A percentile compares a stretch with the other conserved stretches of the same genome.
Evolutionary conservation across 1,139 yeast species (phyloP).

Genomic region (Magnusiomyces paraingens): DNA sequence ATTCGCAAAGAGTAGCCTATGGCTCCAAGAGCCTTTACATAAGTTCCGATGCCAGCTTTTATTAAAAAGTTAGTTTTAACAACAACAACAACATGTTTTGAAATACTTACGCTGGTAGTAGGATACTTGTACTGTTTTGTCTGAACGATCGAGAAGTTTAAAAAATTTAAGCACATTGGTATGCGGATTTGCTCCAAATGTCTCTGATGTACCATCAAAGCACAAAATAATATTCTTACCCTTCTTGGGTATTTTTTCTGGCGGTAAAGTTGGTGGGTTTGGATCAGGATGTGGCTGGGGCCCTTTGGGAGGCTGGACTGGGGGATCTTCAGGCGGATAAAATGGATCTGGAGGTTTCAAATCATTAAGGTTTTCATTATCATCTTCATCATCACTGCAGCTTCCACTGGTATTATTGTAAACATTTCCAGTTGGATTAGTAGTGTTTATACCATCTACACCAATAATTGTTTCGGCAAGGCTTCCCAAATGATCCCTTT

Average conservation of each 20-base stretch:
- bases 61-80: not conserved
- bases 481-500: no score
- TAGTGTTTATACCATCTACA: no score
- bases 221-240: slow-evolving; percentile 45
- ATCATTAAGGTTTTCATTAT: not conserved
- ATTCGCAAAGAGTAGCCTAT: slow-evolving; percentile 25
- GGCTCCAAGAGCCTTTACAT: slow-evolving; percentile 36
- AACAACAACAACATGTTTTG: not conserved
- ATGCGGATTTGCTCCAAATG: slow-evolving; percentile 49
- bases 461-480: no score
- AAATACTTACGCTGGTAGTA: slow-evolving; percentile 50
- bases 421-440: not conserved
- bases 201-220: slow-evolving; percentile 57
- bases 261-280: not conserved
- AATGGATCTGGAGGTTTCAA: no score
- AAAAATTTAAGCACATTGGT: slow-evolving; percentile 51
- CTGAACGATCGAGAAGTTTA: slow-evolving; percentile 44
- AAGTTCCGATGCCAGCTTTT: slow-evolving; percentile 53
- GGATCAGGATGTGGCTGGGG: not conserved
- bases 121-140: slow-evolving; percentile 40
- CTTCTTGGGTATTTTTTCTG: slow-evolving; percentile 7
- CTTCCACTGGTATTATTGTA: not conserved
- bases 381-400: not conserved
- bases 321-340: not conserved
- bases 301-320: not conserved